Percentiles rank a stretch among this genome's conserved stretches.
Evolutionary conservation across 2,329 filamentous ascomycete species (phyloP).

Genomic region (Corinectria fuckeliana): DNA sequence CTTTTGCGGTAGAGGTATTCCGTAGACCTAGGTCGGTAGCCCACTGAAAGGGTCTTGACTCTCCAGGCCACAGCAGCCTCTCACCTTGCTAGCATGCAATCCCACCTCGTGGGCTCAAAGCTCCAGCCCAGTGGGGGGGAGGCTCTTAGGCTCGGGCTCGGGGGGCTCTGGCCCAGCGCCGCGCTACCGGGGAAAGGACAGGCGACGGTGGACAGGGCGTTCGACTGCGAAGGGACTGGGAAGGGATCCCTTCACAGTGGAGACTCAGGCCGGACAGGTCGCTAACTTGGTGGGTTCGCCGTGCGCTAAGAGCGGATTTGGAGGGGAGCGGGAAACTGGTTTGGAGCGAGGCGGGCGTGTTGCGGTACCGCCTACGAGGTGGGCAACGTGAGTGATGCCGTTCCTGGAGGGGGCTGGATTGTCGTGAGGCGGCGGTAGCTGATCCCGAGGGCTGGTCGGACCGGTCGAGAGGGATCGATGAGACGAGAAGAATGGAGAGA

Average conservation of each 20-base stretch:
- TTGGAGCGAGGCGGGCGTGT: background rate
- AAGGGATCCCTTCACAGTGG: slow-evolving; percentile 1
- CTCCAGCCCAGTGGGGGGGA: slow-evolving; percentile 10
- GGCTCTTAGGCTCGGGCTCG: background rate
- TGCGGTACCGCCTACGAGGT: background rate
- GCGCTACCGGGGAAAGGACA: background rate
- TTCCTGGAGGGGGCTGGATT: background rate
- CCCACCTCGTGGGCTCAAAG: slow-evolving; percentile 24
- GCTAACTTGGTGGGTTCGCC: slow-evolving; percentile 18
- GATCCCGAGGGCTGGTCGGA: background rate
- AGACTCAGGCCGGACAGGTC: slow-evolving; percentile 16
- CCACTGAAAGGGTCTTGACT: background rate
- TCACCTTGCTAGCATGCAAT: slow-evolving; percentile 22
- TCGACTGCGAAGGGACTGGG: background rate
- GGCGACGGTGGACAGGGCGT: slow-evolving; percentile 1
- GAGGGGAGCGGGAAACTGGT: background rate
- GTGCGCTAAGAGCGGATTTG: slow-evolving; percentile 17
- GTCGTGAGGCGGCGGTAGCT: background rate
- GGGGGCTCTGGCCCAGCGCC: background rate
- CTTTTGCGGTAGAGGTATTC: background rate
- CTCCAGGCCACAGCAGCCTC: slow-evolving; percentile 9
- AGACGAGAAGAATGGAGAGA: background rate
- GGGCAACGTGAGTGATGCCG: background rate
- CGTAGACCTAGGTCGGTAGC: too few species aligned
- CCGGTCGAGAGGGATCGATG: background rate